These are phyloP conservation scores for Metschnikowia drakensbergensis DNA, from an alignment of 805 yeast genomes.

Conservation along the genomic window DNA sequence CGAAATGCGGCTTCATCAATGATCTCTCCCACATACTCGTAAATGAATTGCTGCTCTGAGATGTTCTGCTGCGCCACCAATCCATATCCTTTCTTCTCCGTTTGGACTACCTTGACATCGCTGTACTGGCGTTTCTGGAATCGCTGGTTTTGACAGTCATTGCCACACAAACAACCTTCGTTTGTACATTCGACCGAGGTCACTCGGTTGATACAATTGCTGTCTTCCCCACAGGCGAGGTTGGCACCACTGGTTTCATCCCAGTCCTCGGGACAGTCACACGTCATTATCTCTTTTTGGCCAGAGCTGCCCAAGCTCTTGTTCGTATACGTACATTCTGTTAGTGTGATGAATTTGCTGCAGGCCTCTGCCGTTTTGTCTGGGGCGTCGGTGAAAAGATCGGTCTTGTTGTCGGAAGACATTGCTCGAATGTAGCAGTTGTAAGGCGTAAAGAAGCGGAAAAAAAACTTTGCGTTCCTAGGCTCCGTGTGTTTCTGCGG, in stretches of 20 bases:
- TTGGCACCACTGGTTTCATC: constrained; percentile 35
- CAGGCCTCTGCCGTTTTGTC: constrained; percentile 70
- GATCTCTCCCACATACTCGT: constrained; percentile 93
- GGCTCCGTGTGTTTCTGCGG: neutral
- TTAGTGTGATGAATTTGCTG: constrained; percentile 51
- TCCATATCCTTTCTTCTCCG: constrained; percentile 88
- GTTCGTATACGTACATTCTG: constrained; percentile 58
- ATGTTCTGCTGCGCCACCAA: constrained; percentile 65
- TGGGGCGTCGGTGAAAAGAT: constrained; percentile 37
- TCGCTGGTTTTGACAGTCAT: constrained; percentile 78
- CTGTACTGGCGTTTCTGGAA: constrained; percentile 79
- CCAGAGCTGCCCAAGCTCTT: constrained; percentile 66
- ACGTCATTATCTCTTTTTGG: constrained; percentile 80
- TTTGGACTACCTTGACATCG: constrained; percentile 70
- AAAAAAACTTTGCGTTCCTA: neutral
- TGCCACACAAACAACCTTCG: constrained; percentile 67
- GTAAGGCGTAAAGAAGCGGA: neutral
- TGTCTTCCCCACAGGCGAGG: constrained; percentile 75
- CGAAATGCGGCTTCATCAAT: constrained; percentile 77
- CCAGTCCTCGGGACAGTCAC: constrained; percentile 73
- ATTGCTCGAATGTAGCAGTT: neutral
- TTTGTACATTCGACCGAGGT: constrained; percentile 90
- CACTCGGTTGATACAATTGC: constrained; percentile 87
- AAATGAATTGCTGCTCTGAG: constrained; percentile 64
- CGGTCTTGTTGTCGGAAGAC: constrained; percentile 13